Evolutionary conservation across 768 basidiomycete genomes (phyloP).

Genomic region (Trichaptum fuscoviolaceum): DNA sequence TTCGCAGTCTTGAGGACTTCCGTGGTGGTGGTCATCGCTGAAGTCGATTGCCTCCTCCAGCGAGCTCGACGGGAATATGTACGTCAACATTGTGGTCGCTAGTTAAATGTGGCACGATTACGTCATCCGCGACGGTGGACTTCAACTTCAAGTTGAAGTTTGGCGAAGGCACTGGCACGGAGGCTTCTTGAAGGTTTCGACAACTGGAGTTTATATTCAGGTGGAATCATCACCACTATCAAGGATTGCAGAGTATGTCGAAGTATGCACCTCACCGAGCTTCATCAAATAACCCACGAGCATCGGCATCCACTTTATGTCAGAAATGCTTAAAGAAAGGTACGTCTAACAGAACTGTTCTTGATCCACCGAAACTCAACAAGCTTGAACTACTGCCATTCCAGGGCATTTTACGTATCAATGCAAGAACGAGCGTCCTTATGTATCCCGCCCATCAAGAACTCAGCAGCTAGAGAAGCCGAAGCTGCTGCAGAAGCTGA

Average conservation of each 20-base stretch:
- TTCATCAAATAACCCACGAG: constrained; percentile 56
- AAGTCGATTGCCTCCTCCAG: background rate
- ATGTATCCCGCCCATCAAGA: constrained; percentile 84
- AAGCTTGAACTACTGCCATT: background rate
- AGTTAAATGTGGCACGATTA: too few species aligned
- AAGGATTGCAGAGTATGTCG: constrained; percentile 44
- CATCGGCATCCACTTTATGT: constrained; percentile 64
- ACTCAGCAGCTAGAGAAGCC: constrained; percentile 85
- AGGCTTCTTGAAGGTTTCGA: too few species aligned
- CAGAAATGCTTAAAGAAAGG: constrained; percentile 78
- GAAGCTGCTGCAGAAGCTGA: constrained; percentile 56
- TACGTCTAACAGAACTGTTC: constrained; percentile 20
- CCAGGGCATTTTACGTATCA: constrained; percentile 88
- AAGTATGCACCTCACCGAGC: constrained; percentile 73
- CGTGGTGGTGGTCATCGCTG: background rate
- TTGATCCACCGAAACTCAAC: background rate
- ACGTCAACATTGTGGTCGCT: too few species aligned
- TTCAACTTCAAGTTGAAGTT: too few species aligned
- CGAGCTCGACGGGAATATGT: too few species aligned
- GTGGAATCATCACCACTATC: background rate
- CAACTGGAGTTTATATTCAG: too few species aligned
- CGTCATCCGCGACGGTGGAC: too few species aligned
- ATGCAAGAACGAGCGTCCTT: constrained; percentile 78
- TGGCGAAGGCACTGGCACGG: too few species aligned
- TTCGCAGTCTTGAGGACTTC: background rate